These are phyloP conservation scores for Hypoxylon sp. DNA, from an alignment of 2,329 filamentous ascomycete genomes.

Conservation along the genomic window DNA sequence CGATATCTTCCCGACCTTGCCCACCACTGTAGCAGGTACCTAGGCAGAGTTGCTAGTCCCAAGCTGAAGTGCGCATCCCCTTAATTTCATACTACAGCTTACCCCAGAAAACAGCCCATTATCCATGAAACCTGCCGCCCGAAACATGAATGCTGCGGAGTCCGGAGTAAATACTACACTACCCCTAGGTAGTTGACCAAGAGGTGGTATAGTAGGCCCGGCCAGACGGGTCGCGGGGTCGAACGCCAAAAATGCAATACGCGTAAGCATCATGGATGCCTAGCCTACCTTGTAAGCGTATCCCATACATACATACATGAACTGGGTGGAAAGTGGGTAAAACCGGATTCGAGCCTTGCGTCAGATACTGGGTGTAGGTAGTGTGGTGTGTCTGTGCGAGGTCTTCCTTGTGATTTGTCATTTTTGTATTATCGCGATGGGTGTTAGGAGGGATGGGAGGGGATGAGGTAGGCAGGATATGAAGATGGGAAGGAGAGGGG, in stretches of 20 bases:
- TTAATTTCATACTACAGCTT: slow-evolving; percentile 5
- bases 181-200: neutral
- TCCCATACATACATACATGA: neutral
- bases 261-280: too few relatives aligned
- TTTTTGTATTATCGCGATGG: neutral
- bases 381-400: neutral
- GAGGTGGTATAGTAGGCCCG: too few relatives aligned
- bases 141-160: slow-evolving; percentile 7
- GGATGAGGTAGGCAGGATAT: neutral
- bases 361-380: neutral
- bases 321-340: neutral
- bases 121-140: neutral
- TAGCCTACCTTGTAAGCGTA: neutral
- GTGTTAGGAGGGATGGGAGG: neutral
- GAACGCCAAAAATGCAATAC: neutral
- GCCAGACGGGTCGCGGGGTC: neutral
- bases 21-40: neutral
- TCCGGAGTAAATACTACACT: slow-evolving; percentile 17
- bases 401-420: neutral
- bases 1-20: neutral
- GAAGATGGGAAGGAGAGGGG: neutral
- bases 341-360: neutral
- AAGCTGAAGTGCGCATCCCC: neutral
- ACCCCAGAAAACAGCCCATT: slow-evolving; percentile 5
- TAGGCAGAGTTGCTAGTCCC: neutral